Percentiles rank a stretch among this genome's conserved stretches.
Evolutionary conservation across 225 moss, liverwort and hornwort genomes (phyloP).

Genomic region (Rhytidiadelphus loreus): DNA sequence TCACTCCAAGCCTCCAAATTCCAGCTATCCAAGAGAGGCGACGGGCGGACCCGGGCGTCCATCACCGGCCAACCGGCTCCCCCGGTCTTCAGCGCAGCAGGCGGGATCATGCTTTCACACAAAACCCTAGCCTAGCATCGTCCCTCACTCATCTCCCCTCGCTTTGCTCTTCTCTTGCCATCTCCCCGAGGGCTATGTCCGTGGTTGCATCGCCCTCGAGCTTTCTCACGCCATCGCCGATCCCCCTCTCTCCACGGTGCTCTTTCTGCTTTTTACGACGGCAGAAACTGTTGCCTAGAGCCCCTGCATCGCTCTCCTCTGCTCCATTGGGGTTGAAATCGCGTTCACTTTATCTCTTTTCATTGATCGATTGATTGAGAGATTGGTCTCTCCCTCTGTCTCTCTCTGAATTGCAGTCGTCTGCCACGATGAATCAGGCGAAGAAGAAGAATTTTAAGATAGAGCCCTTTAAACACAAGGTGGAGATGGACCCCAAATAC

Average conservation of each 20-base stretch:
- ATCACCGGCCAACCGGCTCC: neutral
- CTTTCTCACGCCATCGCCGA: neutral
- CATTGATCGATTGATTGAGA: neutral
- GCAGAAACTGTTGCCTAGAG: neutral
- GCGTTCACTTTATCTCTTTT: no score
- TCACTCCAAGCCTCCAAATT: no score
- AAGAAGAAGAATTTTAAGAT: slow-evolving; percentile 66
- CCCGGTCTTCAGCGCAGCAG: neutral
- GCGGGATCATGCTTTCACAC: neutral
- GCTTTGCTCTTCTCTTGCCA: neutral
- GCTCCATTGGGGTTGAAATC: neutral
- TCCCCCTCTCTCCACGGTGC: neutral
- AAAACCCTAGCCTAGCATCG: neutral
- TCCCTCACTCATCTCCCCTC: neutral
- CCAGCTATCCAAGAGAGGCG: neutral
- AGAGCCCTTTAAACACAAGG: slow-evolving; percentile 58
- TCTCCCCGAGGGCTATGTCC: neutral
- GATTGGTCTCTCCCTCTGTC: neutral
- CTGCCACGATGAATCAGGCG: slow-evolving; percentile 43
- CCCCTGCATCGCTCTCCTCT: neutral
- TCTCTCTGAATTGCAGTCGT: neutral
- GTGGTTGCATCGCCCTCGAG: neutral
- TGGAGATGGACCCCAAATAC: slow-evolving; percentile 64
- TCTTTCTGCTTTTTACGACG: neutral
- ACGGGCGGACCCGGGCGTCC: neutral